Evolutionary conservation across 2,329 filamentous ascomycete species (phyloP).

Genomic region (Neopestalotiopsis sp.): DNA sequence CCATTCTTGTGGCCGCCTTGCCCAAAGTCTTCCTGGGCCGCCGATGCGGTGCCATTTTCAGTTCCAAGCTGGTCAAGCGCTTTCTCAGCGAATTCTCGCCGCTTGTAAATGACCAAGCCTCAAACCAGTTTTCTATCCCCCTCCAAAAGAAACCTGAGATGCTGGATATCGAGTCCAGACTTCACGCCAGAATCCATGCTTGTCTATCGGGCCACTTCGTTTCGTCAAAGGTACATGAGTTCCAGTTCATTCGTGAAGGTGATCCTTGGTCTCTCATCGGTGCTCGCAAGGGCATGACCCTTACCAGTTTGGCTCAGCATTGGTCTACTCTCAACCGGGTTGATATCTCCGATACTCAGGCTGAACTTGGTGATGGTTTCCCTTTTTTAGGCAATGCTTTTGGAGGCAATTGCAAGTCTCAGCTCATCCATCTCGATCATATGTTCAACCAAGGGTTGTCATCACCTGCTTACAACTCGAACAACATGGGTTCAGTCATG

Average conservation of each 20-base stretch:
- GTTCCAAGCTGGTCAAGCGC: conserved; percentile 21
- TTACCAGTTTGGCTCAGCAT: conserved; percentile 27
- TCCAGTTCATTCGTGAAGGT: conserved; percentile 28
- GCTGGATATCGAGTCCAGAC: conserved; percentile 24
- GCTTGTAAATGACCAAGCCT: conserved; percentile 16
- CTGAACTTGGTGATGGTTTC: conserved; percentile 13
- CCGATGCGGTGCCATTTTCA: conserved; percentile 36
- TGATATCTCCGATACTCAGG: too few species aligned
- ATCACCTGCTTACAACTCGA: conserved; percentile 32
- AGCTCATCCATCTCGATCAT: conserved; percentile 33
- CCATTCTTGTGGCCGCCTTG: conserved; percentile 7
- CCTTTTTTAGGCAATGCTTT: conserved; percentile 34
- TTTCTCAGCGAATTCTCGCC: conserved; percentile 31
- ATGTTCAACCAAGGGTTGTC: conserved; percentile 33
- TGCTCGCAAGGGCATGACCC: conserved; percentile 24
- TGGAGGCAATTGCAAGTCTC: conserved; percentile 33
- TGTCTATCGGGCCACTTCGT: conserved; percentile 26
- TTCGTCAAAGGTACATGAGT: conserved; percentile 28
- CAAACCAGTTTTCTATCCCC: conserved; percentile 18
- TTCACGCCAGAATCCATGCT: conserved; percentile 28
- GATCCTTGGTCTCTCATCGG: conserved; percentile 36
- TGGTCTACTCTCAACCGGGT: conserved; percentile 26
- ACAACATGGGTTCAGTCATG: conserved; percentile 25
- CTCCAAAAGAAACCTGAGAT: conserved; percentile 7
- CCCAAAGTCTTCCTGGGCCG: conserved; percentile 30